phyloP scores from a whole-genome alignment of 345 rosid genomes.

The Pseudoturritis turrita region DNA sequence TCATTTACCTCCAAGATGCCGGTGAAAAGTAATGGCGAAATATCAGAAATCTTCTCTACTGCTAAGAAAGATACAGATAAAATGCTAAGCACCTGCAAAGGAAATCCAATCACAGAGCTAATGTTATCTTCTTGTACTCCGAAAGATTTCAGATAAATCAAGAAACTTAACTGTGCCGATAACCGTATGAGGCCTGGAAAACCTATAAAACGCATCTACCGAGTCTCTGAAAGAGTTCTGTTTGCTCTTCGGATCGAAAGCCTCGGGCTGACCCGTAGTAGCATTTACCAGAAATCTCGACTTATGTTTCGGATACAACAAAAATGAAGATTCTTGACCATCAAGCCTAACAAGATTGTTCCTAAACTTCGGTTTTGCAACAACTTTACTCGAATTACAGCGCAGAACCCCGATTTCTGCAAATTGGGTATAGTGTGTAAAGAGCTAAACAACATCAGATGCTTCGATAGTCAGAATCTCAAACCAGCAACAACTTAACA shows the following conservation, averaged over 20 bases:
- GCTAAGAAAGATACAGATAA: constrained; percentile 92
- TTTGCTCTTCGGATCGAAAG: constrained; percentile 36
- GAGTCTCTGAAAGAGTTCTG: constrained; percentile 38
- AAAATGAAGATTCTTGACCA: constrained; percentile 13
- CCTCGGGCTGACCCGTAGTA: constrained; percentile 54
- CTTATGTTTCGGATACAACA: constrained; percentile 18
- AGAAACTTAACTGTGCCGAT: constrained; percentile 88
- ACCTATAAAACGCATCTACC: constrained; percentile 77
- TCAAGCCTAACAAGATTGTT: constrained; percentile 27
- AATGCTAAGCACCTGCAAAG: constrained; percentile 73
- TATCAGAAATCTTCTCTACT: constrained; percentile 68
- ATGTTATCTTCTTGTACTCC: not conserved
- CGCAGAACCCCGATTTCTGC: constrained; percentile 34
- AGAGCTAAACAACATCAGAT: not conserved
- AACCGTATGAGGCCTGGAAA: constrained; percentile 91
- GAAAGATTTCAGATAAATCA: not conserved
- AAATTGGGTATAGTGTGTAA: not conserved
- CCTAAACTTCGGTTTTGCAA: constrained; percentile 29
- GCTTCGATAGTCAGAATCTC: not conserved
- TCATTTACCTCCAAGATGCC: constrained; percentile 72
- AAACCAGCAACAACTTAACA: not conserved
- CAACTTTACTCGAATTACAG: constrained; percentile 33
- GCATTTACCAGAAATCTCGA: constrained; percentile 45
- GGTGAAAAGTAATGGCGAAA: constrained; percentile 61
- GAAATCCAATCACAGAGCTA: not conserved